Base-by-base conservation (phyloP, 2,329 filamentous ascomycete species). In the Trichoderma sp. region DNA sequence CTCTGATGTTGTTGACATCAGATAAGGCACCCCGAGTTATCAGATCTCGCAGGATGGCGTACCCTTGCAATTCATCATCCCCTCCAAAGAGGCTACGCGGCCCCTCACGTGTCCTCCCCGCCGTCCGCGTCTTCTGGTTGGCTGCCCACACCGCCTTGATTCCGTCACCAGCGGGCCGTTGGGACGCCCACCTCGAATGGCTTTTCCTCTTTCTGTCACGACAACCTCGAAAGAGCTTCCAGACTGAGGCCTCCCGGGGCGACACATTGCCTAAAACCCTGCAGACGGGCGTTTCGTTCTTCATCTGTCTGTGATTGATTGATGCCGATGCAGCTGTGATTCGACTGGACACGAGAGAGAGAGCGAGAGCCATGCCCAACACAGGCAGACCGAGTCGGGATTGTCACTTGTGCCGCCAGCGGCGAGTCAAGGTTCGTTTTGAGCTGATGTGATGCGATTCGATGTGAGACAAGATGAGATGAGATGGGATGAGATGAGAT, bases 311-410 rank as follows among this genome's bases (percentile, higher is more conserved):
- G 30, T 34, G 30, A 34, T 7, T 3, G 5, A 28, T 28, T 60
- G 9, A 19, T 26, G 24, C 48, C 28, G 28, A 30, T 30, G 21
- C 21, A 2, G 28, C 28, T 30, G 28, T 52, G 26, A 21, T 12
- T 39, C 24, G 39, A 61, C 14, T 45, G 24, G 28, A 24, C 10
- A 10, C 1, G 34, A 39, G 34, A 30, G 24, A 17, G 34, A 9
- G 57, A 39, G 45, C 7, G 57, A 47, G 28, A 15, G 66, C 45
- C 59, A 79, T 79, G 78, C 78, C 78, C 39, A 79, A 79, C 70
- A 78, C 73, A 26, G 78, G 78, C 39, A 75, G 73, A 66, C 78
- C 78, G 21, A 79, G 78, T 67, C 72, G 72, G 54, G 77, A 79
- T 69, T 79, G 78, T 63, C 77, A 79, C 58, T 72, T 79, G 45